phyloP scores from a whole-genome alignment of 2,329 filamentous ascomycete species.

The Cylindrodendrum hubeiense region DNA sequence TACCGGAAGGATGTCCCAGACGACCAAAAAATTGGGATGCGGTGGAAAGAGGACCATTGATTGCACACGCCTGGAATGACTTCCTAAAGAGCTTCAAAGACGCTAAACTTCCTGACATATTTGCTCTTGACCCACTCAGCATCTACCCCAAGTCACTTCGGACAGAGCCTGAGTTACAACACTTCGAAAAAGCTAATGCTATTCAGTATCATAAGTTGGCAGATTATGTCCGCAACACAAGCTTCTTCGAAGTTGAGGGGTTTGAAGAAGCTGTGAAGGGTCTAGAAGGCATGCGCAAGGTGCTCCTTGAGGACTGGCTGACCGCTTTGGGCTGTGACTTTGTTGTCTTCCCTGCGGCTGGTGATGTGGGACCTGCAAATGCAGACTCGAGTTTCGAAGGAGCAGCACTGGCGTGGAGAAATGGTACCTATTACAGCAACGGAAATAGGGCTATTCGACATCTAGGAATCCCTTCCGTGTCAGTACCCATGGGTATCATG shows the following conservation, averaged over 20 bases:
- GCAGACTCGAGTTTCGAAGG: slow-evolving; percentile 52
- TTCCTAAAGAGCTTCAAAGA: slow-evolving; percentile 20
- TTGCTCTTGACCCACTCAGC: slow-evolving; percentile 51
- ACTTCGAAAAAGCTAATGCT: slow-evolving; percentile 14
- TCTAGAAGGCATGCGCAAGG: slow-evolving; percentile 44
- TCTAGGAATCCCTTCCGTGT: slow-evolving; percentile 66
- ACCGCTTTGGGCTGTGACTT: slow-evolving; percentile 54
- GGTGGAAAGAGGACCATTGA: slow-evolving; percentile 24
- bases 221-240: slow-evolving; percentile 7
- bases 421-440: slow-evolving; percentile 66
- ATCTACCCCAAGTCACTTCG: slow-evolving; percentile 41
- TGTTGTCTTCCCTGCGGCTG: slow-evolving; percentile 62
- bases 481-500: slow-evolving; percentile 65
- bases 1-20: slow-evolving; percentile 45
- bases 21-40: slow-evolving; percentile 56
- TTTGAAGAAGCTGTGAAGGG: slow-evolving; percentile 54
- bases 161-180: slow-evolving; percentile 18
- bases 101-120: slow-evolving; percentile 43
- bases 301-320: slow-evolving; percentile 65
- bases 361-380: slow-evolving; percentile 63
- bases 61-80: slow-evolving; percentile 36
- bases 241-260: slow-evolving; percentile 56
- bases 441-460: slow-evolving; percentile 66
- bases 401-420: slow-evolving; percentile 32
- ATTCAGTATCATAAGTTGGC: slow-evolving; percentile 23